Conservation (phyloP, 2,329 filamentous ascomycete species). For the Aspergillus neotritici region DNA sequence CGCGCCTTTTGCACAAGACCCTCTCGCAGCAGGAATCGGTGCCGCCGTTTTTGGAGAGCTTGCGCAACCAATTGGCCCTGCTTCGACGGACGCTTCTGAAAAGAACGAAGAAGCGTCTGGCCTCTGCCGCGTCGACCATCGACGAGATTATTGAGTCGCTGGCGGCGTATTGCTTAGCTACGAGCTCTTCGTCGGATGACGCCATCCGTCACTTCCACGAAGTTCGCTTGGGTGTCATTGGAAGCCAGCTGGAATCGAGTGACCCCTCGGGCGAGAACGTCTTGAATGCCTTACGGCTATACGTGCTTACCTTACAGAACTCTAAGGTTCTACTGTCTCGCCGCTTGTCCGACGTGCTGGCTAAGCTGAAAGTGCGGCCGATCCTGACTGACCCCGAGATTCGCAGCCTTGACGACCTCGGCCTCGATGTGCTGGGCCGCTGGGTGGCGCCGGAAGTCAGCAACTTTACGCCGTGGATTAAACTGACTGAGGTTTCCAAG, state of each 20-base stretch:
- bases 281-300: conserved; percentile 62
- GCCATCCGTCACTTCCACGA: conserved; percentile 72
- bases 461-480: conserved; percentile 81
- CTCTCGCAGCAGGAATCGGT: conserved; percentile 51
- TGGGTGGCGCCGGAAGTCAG: conserved; percentile 81
- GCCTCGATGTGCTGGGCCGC: conserved; percentile 68
- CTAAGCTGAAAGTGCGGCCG: conserved; percentile 61
- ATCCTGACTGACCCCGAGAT: conserved; percentile 68
- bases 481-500: conserved; percentile 68
- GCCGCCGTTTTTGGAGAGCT: conserved; percentile 54
- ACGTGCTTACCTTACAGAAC: conserved; percentile 69
- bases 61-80: conserved; percentile 58
- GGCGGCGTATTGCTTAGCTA: conserved; percentile 75
- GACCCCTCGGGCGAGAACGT: conserved; percentile 50
- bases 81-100: conserved; percentile 61
- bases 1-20: conserved; percentile 68
- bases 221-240: conserved; percentile 64
- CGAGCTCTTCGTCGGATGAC: conserved; percentile 72
- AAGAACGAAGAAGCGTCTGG: conserved; percentile 55
- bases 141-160: conserved; percentile 63
- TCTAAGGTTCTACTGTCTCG: conserved; percentile 71
- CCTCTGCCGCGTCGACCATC: conserved; percentile 37
- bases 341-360: conserved; percentile 64
- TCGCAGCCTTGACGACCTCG: conserved; percentile 60
- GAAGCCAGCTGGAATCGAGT: conserved; percentile 53